Percentiles rank a stretch among this genome's conserved stretches.
phyloP scores from a whole-genome alignment of 1,284 basidiomycete genomes.

The Trichosporon inkin region DNA sequence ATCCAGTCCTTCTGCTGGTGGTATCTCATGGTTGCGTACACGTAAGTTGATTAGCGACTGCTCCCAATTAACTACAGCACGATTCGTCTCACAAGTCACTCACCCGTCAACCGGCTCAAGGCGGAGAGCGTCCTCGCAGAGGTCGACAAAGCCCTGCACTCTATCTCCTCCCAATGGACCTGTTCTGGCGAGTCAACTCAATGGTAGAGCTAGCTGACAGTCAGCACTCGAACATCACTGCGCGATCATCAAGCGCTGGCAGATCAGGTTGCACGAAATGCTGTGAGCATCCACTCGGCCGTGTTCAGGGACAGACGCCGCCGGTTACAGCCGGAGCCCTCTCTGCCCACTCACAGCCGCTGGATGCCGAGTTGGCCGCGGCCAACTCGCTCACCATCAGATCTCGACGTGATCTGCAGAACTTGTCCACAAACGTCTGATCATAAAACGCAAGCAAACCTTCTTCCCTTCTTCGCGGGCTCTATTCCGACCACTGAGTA shows the following conservation, averaged over 20 bases:
- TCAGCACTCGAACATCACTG: conserved; percentile 14
- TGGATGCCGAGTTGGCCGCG: background rate
- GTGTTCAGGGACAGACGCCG: background rate
- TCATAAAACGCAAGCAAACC: background rate
- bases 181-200: conserved; percentile 9
- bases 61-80: background rate
- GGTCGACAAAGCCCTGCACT: conserved; percentile 12
- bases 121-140: conserved; percentile 3
- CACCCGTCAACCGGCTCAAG: background rate
- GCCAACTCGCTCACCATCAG: background rate
- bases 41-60: conserved; percentile 13
- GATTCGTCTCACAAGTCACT: background rate
- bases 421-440: background rate
- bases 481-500: background rate
- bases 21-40: conserved; percentile 24
- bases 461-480: background rate
- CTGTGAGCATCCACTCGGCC: background rate
- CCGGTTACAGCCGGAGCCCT: background rate
- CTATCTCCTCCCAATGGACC: conserved; percentile 8
- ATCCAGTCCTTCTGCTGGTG: conserved; percentile 24
- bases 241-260: background rate
- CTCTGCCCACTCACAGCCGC: background rate
- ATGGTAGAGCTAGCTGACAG: background rate
- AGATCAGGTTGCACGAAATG: background rate
- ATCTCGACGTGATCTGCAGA: background rate